phyloP scores from a whole-genome alignment of 305 asterid species.

The Fraxinus ornus region DNA sequence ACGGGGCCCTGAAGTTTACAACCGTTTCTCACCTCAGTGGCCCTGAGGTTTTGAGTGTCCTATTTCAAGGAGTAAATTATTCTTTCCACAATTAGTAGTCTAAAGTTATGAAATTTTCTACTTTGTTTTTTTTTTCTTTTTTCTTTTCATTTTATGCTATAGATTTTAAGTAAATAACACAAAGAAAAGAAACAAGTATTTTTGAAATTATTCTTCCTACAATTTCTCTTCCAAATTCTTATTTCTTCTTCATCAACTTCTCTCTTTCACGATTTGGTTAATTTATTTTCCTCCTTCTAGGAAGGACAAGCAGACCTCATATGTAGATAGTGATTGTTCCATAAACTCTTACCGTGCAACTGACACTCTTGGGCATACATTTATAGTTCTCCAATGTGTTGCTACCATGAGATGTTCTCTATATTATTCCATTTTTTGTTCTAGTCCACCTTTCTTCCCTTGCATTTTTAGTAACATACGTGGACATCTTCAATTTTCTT shows the following conservation, averaged over 20 bases:
- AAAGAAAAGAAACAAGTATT: background rate
- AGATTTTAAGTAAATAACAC: background rate
- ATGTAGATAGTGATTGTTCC: background rate
- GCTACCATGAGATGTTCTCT: background rate
- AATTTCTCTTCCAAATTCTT: background rate
- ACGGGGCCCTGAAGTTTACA: too few species aligned
- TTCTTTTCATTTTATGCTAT: background rate
- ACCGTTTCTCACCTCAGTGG: too few species aligned
- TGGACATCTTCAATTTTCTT: background rate
- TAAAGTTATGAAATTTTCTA: background rate
- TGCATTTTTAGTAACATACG: background rate
- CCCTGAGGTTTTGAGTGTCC: too few species aligned
- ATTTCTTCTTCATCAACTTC: background rate
- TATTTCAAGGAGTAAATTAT: background rate
- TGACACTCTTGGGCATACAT: background rate
- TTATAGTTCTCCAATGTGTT: background rate
- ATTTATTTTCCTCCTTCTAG: background rate
- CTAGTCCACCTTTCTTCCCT: background rate
- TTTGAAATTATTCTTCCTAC: background rate
- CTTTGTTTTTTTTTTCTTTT: background rate
- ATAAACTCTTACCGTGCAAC: background rate
- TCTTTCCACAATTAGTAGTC: background rate
- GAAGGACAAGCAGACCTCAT: background rate
- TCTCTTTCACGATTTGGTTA: background rate
- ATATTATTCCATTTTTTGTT: slow-evolving; percentile 9